A percentile compares a stretch with the other conserved stretches of the same genome.
Conservation (phyloP, 2,329 filamentous ascomycete species). For the Claviceps cyperi region DNA sequence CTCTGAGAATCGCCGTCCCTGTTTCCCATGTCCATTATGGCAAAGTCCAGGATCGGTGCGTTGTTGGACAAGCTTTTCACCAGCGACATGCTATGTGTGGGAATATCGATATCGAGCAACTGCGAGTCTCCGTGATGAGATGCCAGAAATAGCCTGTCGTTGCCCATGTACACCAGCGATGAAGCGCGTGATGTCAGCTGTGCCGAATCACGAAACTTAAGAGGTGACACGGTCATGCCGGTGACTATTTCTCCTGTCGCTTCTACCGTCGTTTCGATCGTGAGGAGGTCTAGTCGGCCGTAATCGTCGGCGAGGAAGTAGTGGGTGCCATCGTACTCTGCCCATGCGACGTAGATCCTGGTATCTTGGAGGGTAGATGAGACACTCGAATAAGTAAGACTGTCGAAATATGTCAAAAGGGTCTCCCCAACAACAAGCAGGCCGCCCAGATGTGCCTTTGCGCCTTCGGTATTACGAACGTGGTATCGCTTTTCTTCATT, state of each 20-base stretch:
- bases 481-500: slow-evolving; percentile 46
- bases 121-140: slow-evolving; percentile 91
- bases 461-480: slow-evolving; percentile 36
- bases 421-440: slow-evolving; percentile 67
- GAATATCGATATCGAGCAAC: slow-evolving; percentile 45
- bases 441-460: slow-evolving; percentile 49
- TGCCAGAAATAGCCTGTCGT: slow-evolving; percentile 65
- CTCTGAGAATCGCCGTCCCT: slow-evolving; percentile 58
- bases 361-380: slow-evolving; percentile 54
- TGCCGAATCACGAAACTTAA: slow-evolving; percentile 15
- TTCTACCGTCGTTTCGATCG: slow-evolving; percentile 54
- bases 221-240: slow-evolving; percentile 50
- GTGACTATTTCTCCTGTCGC: slow-evolving; percentile 52
- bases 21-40: slow-evolving; percentile 91
- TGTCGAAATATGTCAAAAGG: slow-evolving; percentile 72
- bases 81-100: slow-evolving; percentile 37
- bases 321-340: slow-evolving; percentile 62
- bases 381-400: slow-evolving; percentile 52
- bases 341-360: slow-evolving; percentile 86
- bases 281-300: slow-evolving; percentile 71
- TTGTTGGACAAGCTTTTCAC: slow-evolving; percentile 64
- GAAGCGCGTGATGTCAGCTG: slow-evolving; percentile 56
- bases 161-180: slow-evolving; percentile 62
- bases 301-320: slow-evolving; percentile 92
- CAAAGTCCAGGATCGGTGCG: slow-evolving; percentile 83